A percentile compares a stretch with the other conserved stretches of the same genome.
Conservation (phyloP, 768 basidiomycete genomes). For the Pulveroboletus sp. region DNA sequence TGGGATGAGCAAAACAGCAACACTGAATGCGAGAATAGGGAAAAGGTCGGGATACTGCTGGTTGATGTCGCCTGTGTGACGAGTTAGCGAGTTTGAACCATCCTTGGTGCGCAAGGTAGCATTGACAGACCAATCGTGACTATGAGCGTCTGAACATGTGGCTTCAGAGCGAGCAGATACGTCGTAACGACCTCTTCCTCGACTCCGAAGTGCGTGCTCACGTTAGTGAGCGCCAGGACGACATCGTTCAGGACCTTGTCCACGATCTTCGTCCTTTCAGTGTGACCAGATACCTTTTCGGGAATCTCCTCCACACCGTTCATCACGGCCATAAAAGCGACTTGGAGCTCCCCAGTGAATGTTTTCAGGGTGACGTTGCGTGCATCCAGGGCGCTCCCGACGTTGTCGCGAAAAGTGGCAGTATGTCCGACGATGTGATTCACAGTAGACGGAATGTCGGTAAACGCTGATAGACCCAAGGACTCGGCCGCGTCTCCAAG, state of each 20-base stretch:
- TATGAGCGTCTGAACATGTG: neutral
- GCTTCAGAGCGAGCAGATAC: slow-evolving; percentile 5
- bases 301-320: slow-evolving; percentile 4
- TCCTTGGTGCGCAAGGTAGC: no score
- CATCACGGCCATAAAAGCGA: slow-evolving; percentile 1
- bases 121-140: slow-evolving; percentile 7
- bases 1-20: slow-evolving; percentile 9
- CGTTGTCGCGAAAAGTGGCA: slow-evolving; percentile 6
- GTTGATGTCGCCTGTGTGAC: slow-evolving; percentile 10
- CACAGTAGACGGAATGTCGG: slow-evolving; percentile 2
- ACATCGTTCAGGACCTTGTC: slow-evolving; percentile 7
- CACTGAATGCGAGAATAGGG: neutral
- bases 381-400: slow-evolving; percentile 4
- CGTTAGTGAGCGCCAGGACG: neutral
- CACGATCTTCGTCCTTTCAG: slow-evolving; percentile 1
- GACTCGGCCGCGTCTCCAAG: neutral
- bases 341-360: slow-evolving; percentile 10
- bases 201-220: slow-evolving; percentile 1
- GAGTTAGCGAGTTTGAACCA: neutral
- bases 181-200: slow-evolving; percentile 1
- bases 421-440: slow-evolving; percentile 10
- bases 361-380: slow-evolving; percentile 3
- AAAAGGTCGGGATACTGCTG: slow-evolving; percentile 10
- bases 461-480: slow-evolving; percentile 4
- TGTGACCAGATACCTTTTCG: neutral